A percentile compares a stretch with the other conserved stretches of the same genome.
These are phyloP conservation scores for Phytophthora pinifolia DNA, from an alignment of 352 stramenopile genomes.

Conservation along the genomic window DNA sequence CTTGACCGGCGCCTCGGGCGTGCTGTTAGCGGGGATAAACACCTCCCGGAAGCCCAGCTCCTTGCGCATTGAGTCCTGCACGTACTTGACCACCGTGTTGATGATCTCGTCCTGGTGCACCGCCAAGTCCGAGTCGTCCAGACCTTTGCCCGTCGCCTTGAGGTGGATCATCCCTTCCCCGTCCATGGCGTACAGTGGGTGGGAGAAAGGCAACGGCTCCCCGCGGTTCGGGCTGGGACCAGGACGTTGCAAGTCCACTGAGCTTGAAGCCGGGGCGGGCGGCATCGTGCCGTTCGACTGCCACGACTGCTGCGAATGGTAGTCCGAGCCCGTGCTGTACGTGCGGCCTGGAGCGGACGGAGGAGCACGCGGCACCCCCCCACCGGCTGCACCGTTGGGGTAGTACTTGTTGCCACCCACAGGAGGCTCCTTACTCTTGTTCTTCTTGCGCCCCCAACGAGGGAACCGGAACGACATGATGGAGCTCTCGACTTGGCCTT, in stretches of 20 bases:
- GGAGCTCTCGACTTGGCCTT: not conserved
- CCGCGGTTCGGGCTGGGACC: constrained; percentile 23
- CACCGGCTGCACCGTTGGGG: constrained; percentile 14
- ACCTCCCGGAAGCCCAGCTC: constrained; percentile 79
- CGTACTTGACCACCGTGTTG: constrained; percentile 83
- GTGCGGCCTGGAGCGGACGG: constrained; percentile 46
- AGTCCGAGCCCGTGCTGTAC: constrained; percentile 46
- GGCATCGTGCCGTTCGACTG: constrained; percentile 24
- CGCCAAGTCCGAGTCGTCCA: constrained; percentile 82
- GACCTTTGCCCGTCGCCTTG: constrained; percentile 79
- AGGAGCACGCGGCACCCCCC: constrained; percentile 29
- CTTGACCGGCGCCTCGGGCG: constrained; percentile 56
- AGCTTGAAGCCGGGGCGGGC: constrained; percentile 13
- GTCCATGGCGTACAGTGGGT: constrained; percentile 87
- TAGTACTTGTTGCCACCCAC: constrained; percentile 46
- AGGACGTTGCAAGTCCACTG: constrained; percentile 3
- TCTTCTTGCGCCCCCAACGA: constrained; percentile 78
- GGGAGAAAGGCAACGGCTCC: constrained; percentile 57
- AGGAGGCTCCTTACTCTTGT: constrained; percentile 41
- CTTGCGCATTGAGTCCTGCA: constrained; percentile 83
- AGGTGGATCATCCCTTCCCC: constrained; percentile 81
- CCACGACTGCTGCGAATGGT: constrained; percentile 34
- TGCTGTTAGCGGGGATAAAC: constrained; percentile 67
- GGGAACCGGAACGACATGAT: constrained; percentile 74
- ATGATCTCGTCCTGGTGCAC: constrained; percentile 91